phyloP scores from a whole-genome alignment of 352 stramenopile genomes.

The Phytophthora agathidicida region DNA sequence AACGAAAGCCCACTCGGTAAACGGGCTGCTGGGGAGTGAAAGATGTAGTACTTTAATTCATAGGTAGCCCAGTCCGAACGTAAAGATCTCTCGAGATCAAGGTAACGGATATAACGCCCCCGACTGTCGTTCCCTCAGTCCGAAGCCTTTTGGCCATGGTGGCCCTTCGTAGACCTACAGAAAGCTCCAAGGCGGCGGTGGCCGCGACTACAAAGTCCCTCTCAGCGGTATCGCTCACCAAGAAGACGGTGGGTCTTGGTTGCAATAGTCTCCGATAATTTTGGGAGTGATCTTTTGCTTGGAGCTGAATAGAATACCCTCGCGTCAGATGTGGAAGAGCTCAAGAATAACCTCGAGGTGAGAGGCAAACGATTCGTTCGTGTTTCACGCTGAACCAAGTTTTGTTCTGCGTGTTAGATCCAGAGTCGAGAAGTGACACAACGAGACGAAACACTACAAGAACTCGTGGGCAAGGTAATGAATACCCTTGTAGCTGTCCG shows the following conservation, averaged over 20 bases:
- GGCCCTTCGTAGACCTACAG: constrained; percentile 39
- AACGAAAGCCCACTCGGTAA: too few species aligned
- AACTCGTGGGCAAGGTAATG: constrained; percentile 43
- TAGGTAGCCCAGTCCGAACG: too few species aligned
- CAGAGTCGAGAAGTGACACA: constrained; percentile 51
- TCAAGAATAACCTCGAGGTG: constrained; percentile 65
- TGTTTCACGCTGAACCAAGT: neutral
- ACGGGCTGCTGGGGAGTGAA: too few species aligned
- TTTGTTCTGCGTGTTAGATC: constrained; percentile 37
- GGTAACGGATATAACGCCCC: constrained; percentile 21
- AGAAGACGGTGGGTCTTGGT: constrained; percentile 49
- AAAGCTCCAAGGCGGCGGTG: constrained; percentile 54
- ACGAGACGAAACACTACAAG: constrained; percentile 54
- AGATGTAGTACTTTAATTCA: too few species aligned
- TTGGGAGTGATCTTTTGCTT: neutral
- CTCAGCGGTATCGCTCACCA: constrained; percentile 59
- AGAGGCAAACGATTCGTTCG: neutral
- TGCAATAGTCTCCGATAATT: neutral
- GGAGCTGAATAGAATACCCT: constrained; percentile 44
- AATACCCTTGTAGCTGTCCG: neutral
- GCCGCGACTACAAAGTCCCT: constrained; percentile 58
- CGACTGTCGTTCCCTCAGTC: neutral
- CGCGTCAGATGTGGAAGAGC: constrained; percentile 54
- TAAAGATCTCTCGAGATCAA: too few species aligned
- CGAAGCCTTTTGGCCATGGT: constrained; percentile 9